Percentiles rank a stretch among this genome's conserved stretches.
Evolutionary conservation across 192 early-diverging fungal species (phyloP).

Genomic region (Hyaloraphidium curvatum): DNA sequence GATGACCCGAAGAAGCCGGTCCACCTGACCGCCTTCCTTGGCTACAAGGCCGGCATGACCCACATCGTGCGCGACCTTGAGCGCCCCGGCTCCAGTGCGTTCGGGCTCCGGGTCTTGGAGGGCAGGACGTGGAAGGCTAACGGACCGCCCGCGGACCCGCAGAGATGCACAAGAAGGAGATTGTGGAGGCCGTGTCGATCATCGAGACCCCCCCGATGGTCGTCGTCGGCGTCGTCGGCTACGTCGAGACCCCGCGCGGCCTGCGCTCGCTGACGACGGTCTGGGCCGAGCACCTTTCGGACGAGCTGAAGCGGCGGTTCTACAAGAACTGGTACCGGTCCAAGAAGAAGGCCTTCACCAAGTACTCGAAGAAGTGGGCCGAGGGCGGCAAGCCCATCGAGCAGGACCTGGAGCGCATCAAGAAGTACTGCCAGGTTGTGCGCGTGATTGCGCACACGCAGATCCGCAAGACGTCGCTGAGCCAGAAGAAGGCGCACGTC

Average conservation of each 20-base stretch:
- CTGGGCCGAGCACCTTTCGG: conserved; percentile 96
- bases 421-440: conserved; percentile 97
- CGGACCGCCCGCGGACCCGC: neutral
- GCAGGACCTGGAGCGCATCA: conserved; percentile 91
- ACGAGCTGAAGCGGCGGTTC: conserved; percentile 97
- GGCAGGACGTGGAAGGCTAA: neutral
- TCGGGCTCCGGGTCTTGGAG: neutral
- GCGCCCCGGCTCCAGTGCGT: conserved; percentile 85
- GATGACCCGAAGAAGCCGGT: conserved; percentile 87
- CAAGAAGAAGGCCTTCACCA: conserved; percentile 99
- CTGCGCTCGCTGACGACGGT: conserved; percentile 96
- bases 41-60: conserved; percentile 99
- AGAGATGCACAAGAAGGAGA: conserved; percentile 99
- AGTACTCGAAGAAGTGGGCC: conserved; percentile 94
- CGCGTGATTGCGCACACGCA: conserved; percentile 98
- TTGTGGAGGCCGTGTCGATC: conserved; percentile 97
- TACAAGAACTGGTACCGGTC: conserved; percentile 99
- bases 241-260: conserved; percentile 97
- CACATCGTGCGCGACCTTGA: conserved; percentile 98
- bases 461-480: conserved; percentile 58
- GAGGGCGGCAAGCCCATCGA: conserved; percentile 63
- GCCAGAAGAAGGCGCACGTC: conserved; percentile 95
- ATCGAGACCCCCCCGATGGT: conserved; percentile 96
- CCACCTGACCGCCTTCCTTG: conserved; percentile 97
- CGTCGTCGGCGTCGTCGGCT: conserved; percentile 96